Conservation (phyloP, 1,139 yeast genomes). For the Neolecta irregularis region DNA sequence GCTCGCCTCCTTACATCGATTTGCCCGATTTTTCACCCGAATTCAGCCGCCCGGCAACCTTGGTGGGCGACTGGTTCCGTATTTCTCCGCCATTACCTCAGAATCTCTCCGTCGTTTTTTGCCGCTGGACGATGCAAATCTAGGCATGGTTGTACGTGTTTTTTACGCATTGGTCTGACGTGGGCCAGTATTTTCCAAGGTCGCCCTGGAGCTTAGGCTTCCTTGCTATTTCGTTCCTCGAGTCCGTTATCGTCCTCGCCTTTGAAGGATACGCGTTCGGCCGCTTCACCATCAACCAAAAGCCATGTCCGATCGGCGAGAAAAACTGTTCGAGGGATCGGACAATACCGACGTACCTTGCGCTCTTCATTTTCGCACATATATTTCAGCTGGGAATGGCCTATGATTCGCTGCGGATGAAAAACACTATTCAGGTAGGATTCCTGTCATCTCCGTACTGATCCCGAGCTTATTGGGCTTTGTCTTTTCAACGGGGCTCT, state of each 20-base stretch:
- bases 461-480: constrained; percentile 26
- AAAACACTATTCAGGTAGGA: constrained; percentile 28
- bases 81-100: no score
- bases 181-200: no score
- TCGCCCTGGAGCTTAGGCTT: no score
- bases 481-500: constrained; percentile 35
- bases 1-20: no score
- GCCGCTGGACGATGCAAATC: no score
- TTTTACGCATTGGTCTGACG: no score
- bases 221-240: constrained; percentile 17
- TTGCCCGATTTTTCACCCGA: no score
- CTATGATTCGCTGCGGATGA: constrained; percentile 30
- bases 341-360: constrained; percentile 27
- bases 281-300: constrained; percentile 22
- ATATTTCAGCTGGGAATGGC: constrained; percentile 31
- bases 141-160: no score
- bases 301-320: constrained; percentile 12
- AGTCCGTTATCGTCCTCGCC: constrained; percentile 20
- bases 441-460: no score
- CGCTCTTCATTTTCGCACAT: constrained; percentile 34
- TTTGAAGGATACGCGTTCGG: constrained; percentile 22
- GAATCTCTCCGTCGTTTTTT: no score
- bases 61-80: no score
- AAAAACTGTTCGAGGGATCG: constrained; percentile 18
- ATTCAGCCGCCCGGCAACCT: no score